Base-by-base conservation (phyloP, 192 early-diverging fungal species). In the Backusella luteola region DNA sequence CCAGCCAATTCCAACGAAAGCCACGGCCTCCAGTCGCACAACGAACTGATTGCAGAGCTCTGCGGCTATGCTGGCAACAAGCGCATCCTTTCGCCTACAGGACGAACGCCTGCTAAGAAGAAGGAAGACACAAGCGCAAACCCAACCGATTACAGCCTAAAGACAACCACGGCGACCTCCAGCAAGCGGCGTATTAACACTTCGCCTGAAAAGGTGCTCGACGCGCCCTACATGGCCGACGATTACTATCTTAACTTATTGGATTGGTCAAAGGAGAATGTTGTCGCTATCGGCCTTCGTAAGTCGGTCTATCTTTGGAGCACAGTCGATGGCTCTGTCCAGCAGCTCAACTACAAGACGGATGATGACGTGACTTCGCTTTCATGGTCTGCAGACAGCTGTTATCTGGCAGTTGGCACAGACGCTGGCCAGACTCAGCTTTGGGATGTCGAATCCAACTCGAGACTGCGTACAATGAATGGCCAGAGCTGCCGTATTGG, bases 231-330 rank as follows among this genome's bases (percentile, higher is more conserved):
- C 0, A 77, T 99, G 71, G 76, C 87, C 23, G 97, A 99, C 74
- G 97, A 99, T 81, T 99, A 95, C 80, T 99, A 99, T 81, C 84
- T 98, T 23, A 99, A 98, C 71, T 73, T 98, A 34, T 84, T 99
- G 12, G 97, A 98, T 82, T 99, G 98, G 98, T 94, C 90, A 9
- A 68, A 80, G 15, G 83, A 81, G 19, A 97, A 98, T 75, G 83
- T 90, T 15, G 85, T 99, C 14, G 96, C 93, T 17, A 93, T 99
- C 73, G 98, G 92, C 0, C 84, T 99, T 3, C 94, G 93, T 38
- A 87, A 87, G 56, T 92, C 89, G 52, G 94, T 98, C 23, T 99
- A 96, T 77, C 76, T 98, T 21, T 98, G 98, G 97, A 92, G 92
- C 80, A 95, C 96, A 2, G 86, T 80, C 19, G 90, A 86, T 11